Evolutionary conservation across 179 eudicot species (phyloP).

Genomic region (Pouteria campechiana): DNA sequence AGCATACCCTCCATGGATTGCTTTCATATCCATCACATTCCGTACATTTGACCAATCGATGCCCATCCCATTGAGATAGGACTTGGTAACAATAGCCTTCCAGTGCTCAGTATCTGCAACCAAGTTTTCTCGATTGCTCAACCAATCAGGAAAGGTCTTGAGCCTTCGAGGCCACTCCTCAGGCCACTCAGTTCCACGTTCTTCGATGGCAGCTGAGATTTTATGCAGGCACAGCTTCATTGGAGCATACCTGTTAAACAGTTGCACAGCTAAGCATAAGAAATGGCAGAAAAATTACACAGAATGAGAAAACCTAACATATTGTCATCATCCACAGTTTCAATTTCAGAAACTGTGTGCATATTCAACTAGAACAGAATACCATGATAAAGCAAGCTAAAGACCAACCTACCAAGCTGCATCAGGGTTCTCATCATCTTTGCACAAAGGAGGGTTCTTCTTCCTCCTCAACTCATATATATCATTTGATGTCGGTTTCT

Average conservation of each 20-base stretch:
- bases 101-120: constrained; percentile 76
- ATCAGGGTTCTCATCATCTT: constrained; percentile 82
- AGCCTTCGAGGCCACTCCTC: constrained; percentile 99
- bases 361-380: not conserved
- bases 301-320: no score
- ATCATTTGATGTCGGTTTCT: constrained; percentile 77
- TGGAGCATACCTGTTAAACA: constrained; percentile 70
- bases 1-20: constrained; percentile 86
- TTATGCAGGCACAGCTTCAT: constrained; percentile 58
- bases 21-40: constrained; percentile 97
- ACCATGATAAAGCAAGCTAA: not conserved
- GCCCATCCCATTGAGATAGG: constrained; percentile 79
- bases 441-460: constrained; percentile 79
- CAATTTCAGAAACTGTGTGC: not conserved
- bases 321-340: constrained; percentile 2
- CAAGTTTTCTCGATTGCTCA: constrained; percentile 64
- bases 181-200: constrained; percentile 96
- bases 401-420: constrained; percentile 62
- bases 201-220: constrained; percentile 78
- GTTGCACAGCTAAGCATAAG: no score
- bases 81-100: constrained; percentile 72
- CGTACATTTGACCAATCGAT: constrained; percentile 83
- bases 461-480: constrained; percentile 75
- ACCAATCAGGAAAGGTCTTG: constrained; percentile 86
- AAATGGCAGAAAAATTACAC: no score